Evolutionary conservation across 78 protist species (phyloP).

Genomic region (Dictyostelium purpureum): DNA sequence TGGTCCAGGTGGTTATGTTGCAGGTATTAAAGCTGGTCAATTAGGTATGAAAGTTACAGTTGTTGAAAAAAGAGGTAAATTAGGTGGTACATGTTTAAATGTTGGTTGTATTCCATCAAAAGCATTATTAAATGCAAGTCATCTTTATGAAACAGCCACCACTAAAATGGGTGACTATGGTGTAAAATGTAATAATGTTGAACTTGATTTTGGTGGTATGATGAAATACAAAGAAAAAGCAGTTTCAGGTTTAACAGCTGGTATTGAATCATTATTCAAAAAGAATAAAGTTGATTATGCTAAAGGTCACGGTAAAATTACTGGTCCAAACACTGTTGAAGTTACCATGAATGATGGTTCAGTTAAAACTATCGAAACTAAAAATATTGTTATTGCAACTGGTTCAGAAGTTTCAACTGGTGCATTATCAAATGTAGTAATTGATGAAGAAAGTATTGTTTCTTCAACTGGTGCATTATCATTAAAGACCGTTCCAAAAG

Average conservation of each 20-base stretch:
- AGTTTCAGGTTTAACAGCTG: conserved; percentile 87
- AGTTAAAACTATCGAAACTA: conserved; percentile 67
- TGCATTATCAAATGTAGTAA: conserved; percentile 80
- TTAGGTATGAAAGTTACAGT: conserved; percentile 92
- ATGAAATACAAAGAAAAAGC: conserved; percentile 91
- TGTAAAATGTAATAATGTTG: conserved; percentile 75
- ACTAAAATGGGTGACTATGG: conserved; percentile 86
- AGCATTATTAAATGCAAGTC: conserved; percentile 98
- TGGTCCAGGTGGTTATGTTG: conserved; percentile 99
- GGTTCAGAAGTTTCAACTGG: conserved; percentile 95
- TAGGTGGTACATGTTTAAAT: conserved; percentile 99
- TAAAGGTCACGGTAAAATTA: conserved; percentile 92
- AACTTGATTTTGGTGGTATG: conserved; percentile 85
- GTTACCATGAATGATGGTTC: conserved; percentile 85
- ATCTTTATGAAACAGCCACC: conserved; percentile 92
- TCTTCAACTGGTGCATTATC: conserved; percentile 98
- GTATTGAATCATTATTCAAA: conserved; percentile 98
- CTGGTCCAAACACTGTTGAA: conserved; percentile 68
- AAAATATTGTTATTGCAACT: conserved; percentile 97
- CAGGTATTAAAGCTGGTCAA: conserved; percentile 99
- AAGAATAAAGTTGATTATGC: conserved; percentile 95
- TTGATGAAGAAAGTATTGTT: conserved; percentile 94
- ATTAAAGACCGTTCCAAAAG: conserved; percentile 94
- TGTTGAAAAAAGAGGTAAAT: conserved; percentile 93
- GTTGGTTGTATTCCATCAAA: conserved; percentile 99